Conservation (phyloP, 2,329 filamentous ascomycete genomes). For the Trichoderma polysporum region DNA sequence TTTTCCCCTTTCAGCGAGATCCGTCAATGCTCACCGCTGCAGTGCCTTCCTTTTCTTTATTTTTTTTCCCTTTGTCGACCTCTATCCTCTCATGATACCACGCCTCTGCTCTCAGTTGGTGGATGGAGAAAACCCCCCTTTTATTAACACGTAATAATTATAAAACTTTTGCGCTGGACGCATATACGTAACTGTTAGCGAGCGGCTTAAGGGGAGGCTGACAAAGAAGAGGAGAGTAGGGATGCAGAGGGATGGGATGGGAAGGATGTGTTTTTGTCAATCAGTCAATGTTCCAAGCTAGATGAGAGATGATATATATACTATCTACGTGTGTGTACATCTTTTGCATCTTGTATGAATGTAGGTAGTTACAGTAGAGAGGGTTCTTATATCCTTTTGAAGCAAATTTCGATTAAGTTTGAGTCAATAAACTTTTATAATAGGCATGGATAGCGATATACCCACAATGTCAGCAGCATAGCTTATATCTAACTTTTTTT, state of each 20-base stretch:
- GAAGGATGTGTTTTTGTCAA: not conserved
- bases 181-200: constrained; percentile 3
- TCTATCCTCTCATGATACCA: constrained; percentile 9
- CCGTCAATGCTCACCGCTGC: not conserved
- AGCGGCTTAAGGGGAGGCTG: not conserved
- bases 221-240: not conserved
- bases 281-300: not conserved
- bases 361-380: too few species aligned
- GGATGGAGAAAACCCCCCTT: not conserved
- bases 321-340: not conserved
- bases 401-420: not conserved
- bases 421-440: not conserved
- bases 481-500: not conserved
- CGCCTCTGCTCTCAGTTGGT: not conserved
- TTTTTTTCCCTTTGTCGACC: not conserved
- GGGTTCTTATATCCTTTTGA: not conserved
- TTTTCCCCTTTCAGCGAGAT: not conserved
- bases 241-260: not conserved
- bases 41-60: not conserved
- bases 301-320: constrained; percentile 2
- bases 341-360: not conserved
- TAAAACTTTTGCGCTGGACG: constrained; percentile 9
- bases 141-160: not conserved
- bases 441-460: not conserved
- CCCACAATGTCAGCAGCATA: not conserved